Base-by-base conservation (phyloP, 306 rosid genomes). In the Vigna mungo region DNA sequence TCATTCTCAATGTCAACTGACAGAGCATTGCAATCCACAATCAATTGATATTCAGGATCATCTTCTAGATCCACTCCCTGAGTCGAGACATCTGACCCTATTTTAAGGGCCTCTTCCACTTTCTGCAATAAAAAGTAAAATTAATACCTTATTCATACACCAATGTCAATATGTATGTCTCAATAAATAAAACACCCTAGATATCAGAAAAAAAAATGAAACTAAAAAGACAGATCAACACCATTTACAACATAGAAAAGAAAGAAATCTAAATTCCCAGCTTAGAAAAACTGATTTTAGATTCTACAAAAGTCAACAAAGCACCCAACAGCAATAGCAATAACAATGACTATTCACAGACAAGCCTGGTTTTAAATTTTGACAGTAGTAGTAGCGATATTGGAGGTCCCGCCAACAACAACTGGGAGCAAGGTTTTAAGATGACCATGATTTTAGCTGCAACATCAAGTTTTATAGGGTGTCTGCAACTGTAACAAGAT, bases 1-100 rank as follows among this genome's bases (percentile, higher is more conserved):
- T 95, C 99, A 80, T 95, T 95, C 83, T 95, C 99, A 59, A 95
- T 92, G 76, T 95, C 99, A 78, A 95, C 99, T 0, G 97, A 95
- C 75, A 95, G 76, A 4, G 90, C 83, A 79, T 95, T 95, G 76
- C 99, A 92, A 67, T 95, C 97, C 82, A 95, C 97, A 79, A 95
- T 92, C 76, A 95, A 82, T 85, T 89, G 97, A 86, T 92, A 92
- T 82, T 95, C 97, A 4, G 97, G 99, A 85, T 95, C 97, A 79
- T 95, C 99, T 81, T 90, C 97, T 87, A 95, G 71, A 53, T 84
- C 91, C 58, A 88, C 80, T 44, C 88, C 92, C 10, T 87, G 92
- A 82, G 41, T 44, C 12, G 93, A 83, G 54, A 74, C 82, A 76
- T 88, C 91, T 7, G 94, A 88, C 78, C 78, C 89, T 77, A 80